Percentiles rank a stretch among this genome's conserved stretches.
These are phyloP conservation scores for Sugiyamaella floridensis DNA, from an alignment of 805 yeast genomes.

Conservation along the genomic window DNA sequence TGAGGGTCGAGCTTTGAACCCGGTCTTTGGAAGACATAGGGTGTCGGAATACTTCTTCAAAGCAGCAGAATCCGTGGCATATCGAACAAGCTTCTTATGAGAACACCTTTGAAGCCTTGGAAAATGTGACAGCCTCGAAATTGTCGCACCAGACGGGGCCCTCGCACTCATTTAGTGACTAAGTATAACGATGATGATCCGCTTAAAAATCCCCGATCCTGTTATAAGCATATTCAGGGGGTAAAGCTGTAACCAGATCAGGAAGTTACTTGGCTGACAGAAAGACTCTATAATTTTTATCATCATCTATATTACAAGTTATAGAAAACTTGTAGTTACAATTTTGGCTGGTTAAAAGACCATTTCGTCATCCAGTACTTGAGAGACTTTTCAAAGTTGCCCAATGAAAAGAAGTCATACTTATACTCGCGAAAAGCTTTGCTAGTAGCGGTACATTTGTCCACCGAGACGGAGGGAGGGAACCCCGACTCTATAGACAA, in stretches of 20 bases:
- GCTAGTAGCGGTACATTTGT: background rate
- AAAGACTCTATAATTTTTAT: no score
- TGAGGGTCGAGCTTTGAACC: slow-evolving; percentile 11
- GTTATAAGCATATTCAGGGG: background rate
- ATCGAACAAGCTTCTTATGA: background rate
- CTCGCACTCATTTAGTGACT: no score
- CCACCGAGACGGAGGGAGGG: background rate
- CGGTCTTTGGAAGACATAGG: slow-evolving; percentile 15
- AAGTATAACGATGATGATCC: no score
- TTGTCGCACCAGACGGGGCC: no score
- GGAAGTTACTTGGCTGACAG: no score
- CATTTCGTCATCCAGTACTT: background rate
- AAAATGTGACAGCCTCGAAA: no score
- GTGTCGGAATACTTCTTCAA: slow-evolving; percentile 17
- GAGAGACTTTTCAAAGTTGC: background rate
- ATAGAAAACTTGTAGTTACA: no score
- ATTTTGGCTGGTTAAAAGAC: background rate
- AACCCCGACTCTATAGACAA: background rate
- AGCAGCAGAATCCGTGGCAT: background rate
- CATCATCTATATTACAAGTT: no score
- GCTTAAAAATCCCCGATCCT: background rate
- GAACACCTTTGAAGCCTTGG: no score
- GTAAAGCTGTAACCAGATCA: no score
- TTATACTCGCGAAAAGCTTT: background rate
- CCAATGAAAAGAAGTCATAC: background rate